Conservation (phyloP, 768 basidiomycete genomes). For the Gyrodon lividus region DNA sequence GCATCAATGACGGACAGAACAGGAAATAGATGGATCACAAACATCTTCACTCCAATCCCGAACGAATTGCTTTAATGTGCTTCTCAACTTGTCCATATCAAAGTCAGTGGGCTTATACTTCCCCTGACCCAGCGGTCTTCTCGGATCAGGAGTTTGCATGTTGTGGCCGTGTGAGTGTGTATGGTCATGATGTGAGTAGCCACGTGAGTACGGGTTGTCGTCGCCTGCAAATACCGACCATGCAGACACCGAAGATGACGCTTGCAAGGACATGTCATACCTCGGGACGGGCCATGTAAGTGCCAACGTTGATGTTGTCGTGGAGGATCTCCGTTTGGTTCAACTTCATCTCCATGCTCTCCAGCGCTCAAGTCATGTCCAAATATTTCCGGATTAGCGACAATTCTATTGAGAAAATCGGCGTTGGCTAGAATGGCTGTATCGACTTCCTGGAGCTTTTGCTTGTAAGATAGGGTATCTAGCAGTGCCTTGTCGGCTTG, state of each 20-base stretch:
- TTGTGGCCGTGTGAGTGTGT: conserved; percentile 25
- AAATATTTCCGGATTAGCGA: conserved; percentile 81
- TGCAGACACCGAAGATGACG: conserved; percentile 15
- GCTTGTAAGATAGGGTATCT: conserved; percentile 66
- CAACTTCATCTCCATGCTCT: conserved; percentile 27
- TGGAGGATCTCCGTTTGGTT: neutral
- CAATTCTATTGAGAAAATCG: conserved; percentile 70
- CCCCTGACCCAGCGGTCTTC: conserved; percentile 13
- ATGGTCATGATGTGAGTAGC: conserved; percentile 36
- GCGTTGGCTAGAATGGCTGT: conserved; percentile 78
- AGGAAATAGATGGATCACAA: conserved; percentile 8
- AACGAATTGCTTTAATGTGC: conserved; percentile 90
- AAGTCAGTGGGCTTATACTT: conserved; percentile 58
- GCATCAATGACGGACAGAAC: neutral
- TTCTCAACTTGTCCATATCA: conserved; percentile 89
- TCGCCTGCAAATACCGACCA: conserved; percentile 14
- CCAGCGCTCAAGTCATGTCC: conserved; percentile 41
- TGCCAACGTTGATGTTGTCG: neutral
- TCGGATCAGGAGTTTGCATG: conserved; percentile 9
- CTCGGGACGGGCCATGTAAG: conserved; percentile 7
- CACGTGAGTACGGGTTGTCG: conserved; percentile 35
- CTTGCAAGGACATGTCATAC: conserved; percentile 23
- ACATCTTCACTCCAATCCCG: conserved; percentile 92
- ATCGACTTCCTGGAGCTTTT: conserved; percentile 79
- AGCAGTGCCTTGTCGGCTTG: conserved; percentile 68